Evolutionary conservation across 2,329 filamentous ascomycete species (phyloP).

Genomic region (Colletotrichum kahawae): DNA sequence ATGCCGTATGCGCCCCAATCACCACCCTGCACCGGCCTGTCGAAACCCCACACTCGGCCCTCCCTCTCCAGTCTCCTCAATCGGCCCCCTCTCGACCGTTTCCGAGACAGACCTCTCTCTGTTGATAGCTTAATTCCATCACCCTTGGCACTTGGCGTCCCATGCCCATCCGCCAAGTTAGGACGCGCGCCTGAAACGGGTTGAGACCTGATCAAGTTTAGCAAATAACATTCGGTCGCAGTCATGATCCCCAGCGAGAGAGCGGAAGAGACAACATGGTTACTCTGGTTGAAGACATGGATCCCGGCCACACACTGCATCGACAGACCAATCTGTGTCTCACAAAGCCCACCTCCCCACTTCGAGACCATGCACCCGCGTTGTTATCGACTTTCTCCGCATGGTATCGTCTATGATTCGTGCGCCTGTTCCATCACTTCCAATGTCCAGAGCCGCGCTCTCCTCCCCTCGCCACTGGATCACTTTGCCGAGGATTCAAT

Average conservation of each 20-base stretch:
- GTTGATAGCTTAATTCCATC: not conserved
- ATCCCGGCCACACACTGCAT: not conserved
- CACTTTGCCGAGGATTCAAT: not conserved
- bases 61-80: not conserved
- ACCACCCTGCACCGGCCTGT: not conserved
- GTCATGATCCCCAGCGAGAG: not conserved
- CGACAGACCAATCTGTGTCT: not conserved
- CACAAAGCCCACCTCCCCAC: constrained; percentile 9
- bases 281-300: not conserved
- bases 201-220: constrained; percentile 7
- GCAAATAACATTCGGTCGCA: not conserved
- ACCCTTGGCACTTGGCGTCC: not conserved
- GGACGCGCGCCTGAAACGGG: constrained; percentile 2
- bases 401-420: constrained; percentile 15
- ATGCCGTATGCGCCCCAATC: constrained; percentile 14
- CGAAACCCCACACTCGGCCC: not conserved
- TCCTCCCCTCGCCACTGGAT: not conserved
- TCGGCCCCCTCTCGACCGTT: not conserved
- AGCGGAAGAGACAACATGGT: not conserved
- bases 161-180: not conserved
- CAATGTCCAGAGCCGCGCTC: constrained; percentile 5
- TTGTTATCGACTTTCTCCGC: constrained; percentile 11
- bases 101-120: not conserved
- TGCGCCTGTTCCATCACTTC: constrained; percentile 8
- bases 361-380: not conserved